A percentile compares a stretch with the other conserved stretches of the same genome.
Evolutionary conservation across 2,329 filamentous ascomycete genomes (phyloP).

Genomic region (Zelopaecilomyces penicillatus): DNA sequence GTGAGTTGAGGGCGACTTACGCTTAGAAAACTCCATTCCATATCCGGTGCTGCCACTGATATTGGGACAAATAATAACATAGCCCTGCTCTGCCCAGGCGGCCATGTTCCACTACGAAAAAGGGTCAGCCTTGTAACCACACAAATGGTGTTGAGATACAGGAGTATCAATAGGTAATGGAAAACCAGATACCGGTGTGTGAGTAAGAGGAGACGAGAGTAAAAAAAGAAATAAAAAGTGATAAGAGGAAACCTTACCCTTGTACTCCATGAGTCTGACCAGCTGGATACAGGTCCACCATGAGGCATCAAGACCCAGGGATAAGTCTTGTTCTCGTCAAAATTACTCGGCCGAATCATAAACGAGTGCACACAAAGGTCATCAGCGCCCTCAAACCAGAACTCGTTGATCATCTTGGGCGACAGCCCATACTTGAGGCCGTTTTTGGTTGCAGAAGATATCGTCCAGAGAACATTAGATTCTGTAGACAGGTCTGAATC

Average conservation of each 20-base stretch:
- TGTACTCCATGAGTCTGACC: slow-evolving; percentile 46
- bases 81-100: slow-evolving; percentile 53
- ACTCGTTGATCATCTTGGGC: slow-evolving; percentile 28
- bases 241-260: slow-evolving; percentile 18
- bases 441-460: slow-evolving; percentile 24
- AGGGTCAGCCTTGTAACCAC: too few relatives aligned
- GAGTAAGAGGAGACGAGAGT: too few relatives aligned
- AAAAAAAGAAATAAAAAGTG: neutral
- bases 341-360: slow-evolving; percentile 29
- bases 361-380: slow-evolving; percentile 30
- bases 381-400: slow-evolving; percentile 31
- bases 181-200: too few relatives aligned
- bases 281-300: slow-evolving; percentile 35
- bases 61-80: slow-evolving; percentile 51
- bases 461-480: slow-evolving; percentile 13
- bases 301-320: slow-evolving; percentile 31
- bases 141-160: too few relatives aligned
- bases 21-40: slow-evolving; percentile 31
- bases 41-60: slow-evolving; percentile 51
- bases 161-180: too few relatives aligned
- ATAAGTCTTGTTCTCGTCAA: slow-evolving; percentile 27
- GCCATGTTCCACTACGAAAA: slow-evolving; percentile 40
- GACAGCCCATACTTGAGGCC: slow-evolving; percentile 26
- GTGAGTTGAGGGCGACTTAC: slow-evolving; percentile 12
- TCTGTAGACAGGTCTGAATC: neutral